phyloP scores from a whole-genome alignment of 1,284 basidiomycete species.

The Erythrobasidium hasegawianum region DNA sequence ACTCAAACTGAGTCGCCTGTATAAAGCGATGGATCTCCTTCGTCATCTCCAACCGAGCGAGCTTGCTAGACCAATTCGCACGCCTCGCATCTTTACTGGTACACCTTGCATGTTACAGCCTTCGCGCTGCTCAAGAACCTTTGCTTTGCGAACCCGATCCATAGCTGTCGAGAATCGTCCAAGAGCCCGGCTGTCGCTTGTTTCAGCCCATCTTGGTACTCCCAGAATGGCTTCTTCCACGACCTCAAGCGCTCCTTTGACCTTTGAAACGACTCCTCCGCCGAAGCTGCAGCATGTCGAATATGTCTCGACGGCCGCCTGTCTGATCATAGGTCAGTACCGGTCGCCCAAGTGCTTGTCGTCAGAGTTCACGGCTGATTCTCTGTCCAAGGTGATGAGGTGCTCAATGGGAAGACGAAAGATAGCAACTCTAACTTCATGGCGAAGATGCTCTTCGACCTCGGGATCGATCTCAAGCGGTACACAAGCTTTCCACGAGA shows the following conservation, averaged over 20 bases:
- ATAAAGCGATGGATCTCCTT: no score
- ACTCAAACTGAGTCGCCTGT: no score
- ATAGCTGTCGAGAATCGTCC: background rate
- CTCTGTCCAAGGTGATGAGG: slow-evolving; percentile 49
- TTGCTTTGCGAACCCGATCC: no score
- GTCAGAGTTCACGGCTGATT: no score
- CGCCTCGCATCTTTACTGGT: no score
- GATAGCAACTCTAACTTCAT: slow-evolving; percentile 68
- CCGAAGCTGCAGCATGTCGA: background rate
- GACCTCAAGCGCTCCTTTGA: slow-evolving; percentile 2
- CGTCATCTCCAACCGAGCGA: no score
- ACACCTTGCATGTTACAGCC: no score
- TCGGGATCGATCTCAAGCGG: slow-evolving; percentile 73
- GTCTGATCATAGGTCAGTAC: slow-evolving; percentile 67
- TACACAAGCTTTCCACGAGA: background rate
- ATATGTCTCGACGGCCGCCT: slow-evolving; percentile 67
- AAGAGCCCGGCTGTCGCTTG: background rate
- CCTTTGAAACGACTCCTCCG: slow-evolving; percentile 14
- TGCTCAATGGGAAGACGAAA: slow-evolving; percentile 53
- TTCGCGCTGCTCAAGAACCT: no score
- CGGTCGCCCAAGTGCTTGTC: no score
- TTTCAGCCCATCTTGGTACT: background rate
- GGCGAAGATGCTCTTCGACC: slow-evolving; percentile 71
- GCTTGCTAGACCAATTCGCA: no score
- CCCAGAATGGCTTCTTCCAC: background rate